phyloP scores from a whole-genome alignment of 306 rosid species.

The Vigna reflexopilosa region DNA sequence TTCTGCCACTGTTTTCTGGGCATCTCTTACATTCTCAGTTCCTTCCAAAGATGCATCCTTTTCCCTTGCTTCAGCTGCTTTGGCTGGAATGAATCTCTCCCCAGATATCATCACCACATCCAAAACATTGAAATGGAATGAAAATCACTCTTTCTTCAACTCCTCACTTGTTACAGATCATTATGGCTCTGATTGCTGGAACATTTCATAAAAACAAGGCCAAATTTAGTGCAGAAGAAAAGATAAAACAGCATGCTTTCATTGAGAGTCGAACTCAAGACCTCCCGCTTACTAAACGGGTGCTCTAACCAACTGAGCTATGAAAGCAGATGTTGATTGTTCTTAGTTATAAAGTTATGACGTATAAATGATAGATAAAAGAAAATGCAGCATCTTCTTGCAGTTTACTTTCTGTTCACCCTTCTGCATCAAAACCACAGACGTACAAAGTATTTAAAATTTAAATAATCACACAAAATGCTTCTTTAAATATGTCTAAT shows the following conservation, averaged over 20 bases:
- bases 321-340: conserved; percentile 45
- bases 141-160: neutral
- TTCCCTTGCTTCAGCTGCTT: conserved; percentile 30
- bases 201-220: neutral
- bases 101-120: neutral
- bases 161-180: neutral
- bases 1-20: conserved; percentile 13
- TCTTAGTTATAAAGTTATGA: too few relatives aligned
- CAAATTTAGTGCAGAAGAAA: too few relatives aligned
- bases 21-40: conserved; percentile 19
- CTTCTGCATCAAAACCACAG: too few relatives aligned
- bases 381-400: too few relatives aligned
- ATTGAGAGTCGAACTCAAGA: conserved; percentile 81
- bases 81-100: conserved; percentile 12
- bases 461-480: too few relatives aligned
- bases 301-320: conserved; percentile 90
- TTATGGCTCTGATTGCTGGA: neutral
- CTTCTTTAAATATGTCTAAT: too few relatives aligned
- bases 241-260: conserved; percentile 46
- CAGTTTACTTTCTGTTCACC: too few relatives aligned
- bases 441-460: too few relatives aligned
- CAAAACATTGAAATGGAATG: neutral
- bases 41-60: conserved; percentile 23
- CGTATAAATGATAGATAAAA: too few relatives aligned
- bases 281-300: conserved; percentile 92